phyloP scores from a whole-genome alignment of 148 eudicot genomes.

The Pharnaceum exiguum region DNA sequence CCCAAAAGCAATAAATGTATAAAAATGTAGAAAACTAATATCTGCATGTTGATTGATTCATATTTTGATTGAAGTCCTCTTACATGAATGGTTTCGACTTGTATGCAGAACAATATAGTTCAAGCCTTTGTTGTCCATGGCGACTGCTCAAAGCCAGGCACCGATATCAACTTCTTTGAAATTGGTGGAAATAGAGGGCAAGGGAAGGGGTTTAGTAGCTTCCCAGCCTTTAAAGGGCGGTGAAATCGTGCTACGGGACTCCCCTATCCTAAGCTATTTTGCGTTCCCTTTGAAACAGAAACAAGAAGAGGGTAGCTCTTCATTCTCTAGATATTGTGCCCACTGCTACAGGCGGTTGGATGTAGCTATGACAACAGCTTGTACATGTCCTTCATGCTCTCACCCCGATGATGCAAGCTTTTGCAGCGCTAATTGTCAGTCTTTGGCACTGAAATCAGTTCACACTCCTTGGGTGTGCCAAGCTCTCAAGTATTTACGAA shows the following conservation, averaged over 20 bases:
- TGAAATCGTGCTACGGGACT: constrained; percentile 57
- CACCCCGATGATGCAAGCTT: constrained; percentile 36
- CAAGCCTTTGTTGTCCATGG: too few relatives aligned
- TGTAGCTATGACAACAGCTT: neutral
- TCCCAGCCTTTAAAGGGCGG: constrained; percentile 61
- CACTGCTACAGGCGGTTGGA: constrained; percentile 52
- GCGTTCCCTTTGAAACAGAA: constrained; percentile 41
- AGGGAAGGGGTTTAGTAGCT: constrained; percentile 67
- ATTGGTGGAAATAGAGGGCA: constrained; percentile 49
- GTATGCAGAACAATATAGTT: too few relatives aligned
- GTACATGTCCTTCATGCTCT: constrained; percentile 53
- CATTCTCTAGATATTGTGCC: constrained; percentile 45
- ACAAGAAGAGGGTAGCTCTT: constrained; percentile 6
- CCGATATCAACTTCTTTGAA: constrained; percentile 17
- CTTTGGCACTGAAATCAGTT: constrained; percentile 35
- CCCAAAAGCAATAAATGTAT: too few relatives aligned
- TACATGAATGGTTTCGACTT: too few relatives aligned
- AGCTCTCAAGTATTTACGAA: constrained; percentile 38
- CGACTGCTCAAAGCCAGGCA: constrained; percentile 16
- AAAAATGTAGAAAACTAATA: too few relatives aligned
- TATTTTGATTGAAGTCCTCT: too few relatives aligned
- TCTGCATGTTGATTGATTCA: too few relatives aligned
- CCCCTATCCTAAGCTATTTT: constrained; percentile 69
- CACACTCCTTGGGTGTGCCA: constrained; percentile 80
- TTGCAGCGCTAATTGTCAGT: constrained; percentile 55